phyloP scores from a whole-genome alignment of 441 rosid species.

The Corymbia calophylla region DNA sequence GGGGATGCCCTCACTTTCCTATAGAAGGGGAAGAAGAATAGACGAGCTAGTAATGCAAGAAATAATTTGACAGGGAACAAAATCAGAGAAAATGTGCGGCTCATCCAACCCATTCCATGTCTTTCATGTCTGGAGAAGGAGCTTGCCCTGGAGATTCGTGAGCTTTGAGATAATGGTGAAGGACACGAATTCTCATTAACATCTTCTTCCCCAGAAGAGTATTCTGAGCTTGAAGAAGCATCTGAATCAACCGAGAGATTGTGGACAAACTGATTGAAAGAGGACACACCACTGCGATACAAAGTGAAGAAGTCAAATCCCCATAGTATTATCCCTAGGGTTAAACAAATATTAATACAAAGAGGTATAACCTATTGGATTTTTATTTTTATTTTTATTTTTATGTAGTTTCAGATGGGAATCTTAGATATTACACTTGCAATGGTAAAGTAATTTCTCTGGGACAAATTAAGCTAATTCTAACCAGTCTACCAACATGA shows the following conservation, averaged over 20 bases:
- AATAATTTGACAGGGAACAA: conserved; percentile 50
- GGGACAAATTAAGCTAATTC: neutral
- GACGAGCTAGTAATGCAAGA: conserved; percentile 37
- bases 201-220: conserved; percentile 85
- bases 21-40: conserved; percentile 30
- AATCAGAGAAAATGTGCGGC: conserved; percentile 50
- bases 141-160: conserved; percentile 56
- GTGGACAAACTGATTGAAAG: conserved; percentile 89
- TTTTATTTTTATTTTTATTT: neutral
- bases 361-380: neutral
- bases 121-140: conserved; percentile 26
- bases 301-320: neutral
- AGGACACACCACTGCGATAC: conserved; percentile 71
- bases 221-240: conserved; percentile 51
- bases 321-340: neutral
- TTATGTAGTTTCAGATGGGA: neutral
- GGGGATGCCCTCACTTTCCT: conserved; percentile 19
- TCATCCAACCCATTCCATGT: conserved; percentile 41
- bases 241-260: conserved; percentile 80
- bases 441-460: neutral
- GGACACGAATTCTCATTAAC: conserved; percentile 36
- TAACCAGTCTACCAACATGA: neutral
- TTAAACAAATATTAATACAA: neutral
- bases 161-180: conserved; percentile 69
- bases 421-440: neutral